Evolutionary conservation across 2,329 filamentous ascomycete species (phyloP), one percentile per base, ranked within the genome.

Genomic region (Botrytis paeoniae): DNA sequence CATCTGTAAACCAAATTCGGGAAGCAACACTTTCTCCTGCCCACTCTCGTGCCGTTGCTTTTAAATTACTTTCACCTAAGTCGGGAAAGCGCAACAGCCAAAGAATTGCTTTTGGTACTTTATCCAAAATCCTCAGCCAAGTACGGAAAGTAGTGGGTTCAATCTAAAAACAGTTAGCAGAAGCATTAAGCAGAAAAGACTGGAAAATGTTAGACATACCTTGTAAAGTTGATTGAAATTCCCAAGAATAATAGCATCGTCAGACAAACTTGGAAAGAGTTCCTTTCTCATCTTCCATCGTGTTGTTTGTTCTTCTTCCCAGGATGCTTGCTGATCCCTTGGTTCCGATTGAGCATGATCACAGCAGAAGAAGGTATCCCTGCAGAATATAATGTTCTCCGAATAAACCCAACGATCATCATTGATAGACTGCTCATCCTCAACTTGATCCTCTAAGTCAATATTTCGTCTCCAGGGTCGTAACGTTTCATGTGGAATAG

Each of bases 221-320:
- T 99, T 99, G 85, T 99, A 99, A 45, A 99, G 86, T 82, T 99
- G 96, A 80, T 99, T 99, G 83, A 99, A 99, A 82, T 99, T 99
- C 10, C 94, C 96, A 73, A 99, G 87, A 78, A 99, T 98, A 78
- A 99, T 90, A 32, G 90, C 88, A 80, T 97, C 91, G 78, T 98
- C 92, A 4, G 89, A 85, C 20, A 99, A 85, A 29, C 88, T 86
- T 0, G 96, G 96, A 79, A 99, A 99, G 57, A 99, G 83, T 78
- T 97, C 91, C 80, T 95, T 97, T 43, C 96, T 91, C 94, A 98
- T 97, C 76, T 89, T 87, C 95, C 96, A 98, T 75, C 96, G 88
- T 73, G 92, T 88, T 35, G 84, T 83, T 81, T 95, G 92, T 82
- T 98, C 95, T 72, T 94, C 90, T 73, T 92, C 89, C 96, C 96